Base-by-base conservation (phyloP, 352 stramenopile genomes). In the Globisporangium alternatum region DNA sequence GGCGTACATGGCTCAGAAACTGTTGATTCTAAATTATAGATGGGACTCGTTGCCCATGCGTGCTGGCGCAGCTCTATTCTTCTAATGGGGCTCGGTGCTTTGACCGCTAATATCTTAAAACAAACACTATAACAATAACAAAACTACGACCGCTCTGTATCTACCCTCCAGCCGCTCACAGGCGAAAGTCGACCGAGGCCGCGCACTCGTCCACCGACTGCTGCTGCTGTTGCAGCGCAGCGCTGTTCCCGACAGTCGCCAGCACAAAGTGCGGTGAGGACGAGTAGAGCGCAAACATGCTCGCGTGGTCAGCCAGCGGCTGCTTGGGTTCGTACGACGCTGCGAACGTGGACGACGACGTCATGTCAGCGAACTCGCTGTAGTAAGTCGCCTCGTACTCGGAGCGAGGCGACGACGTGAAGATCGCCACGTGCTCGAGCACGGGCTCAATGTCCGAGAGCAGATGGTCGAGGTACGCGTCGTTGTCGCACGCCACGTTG, bases 371-470 rank as follows among this genome's bases (percentile, higher is more conserved):
- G 13, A 41, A 51, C 19, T 60, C 48, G 48, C 12, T 41, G 44
- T 56, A 43, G n/a, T 45, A 39, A 49, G 28, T 30, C 31, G 61
- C 21, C 4, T 30, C n/a, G 54, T 48, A 62, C 21, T 59, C 22
- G 21, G 43, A 41, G 3, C 13, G 54, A 2, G 63, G 49, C 33
- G 56, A 35, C 1, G 63, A 64, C 48, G 76, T 74, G 54, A 85
- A 85, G 65, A 76, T 74, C 12, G 74, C 76, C 30, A 85, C 74
- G 56, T 80, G 70, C 51, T 85, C 76, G 45, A 85, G 54, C 65
- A 86, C 69, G 3, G 70, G 75, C 45, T 85, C 76, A 39, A 85
- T 82, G 48, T 85, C 76, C 17, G 70, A 67, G 22, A 86, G 71
- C 45, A 83, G 57, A 28, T 83, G 70, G 45, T 83, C 75, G 25